Evolutionary conservation across 139 green algal genomes (phyloP).

Genomic region (Chara braunii): DNA sequence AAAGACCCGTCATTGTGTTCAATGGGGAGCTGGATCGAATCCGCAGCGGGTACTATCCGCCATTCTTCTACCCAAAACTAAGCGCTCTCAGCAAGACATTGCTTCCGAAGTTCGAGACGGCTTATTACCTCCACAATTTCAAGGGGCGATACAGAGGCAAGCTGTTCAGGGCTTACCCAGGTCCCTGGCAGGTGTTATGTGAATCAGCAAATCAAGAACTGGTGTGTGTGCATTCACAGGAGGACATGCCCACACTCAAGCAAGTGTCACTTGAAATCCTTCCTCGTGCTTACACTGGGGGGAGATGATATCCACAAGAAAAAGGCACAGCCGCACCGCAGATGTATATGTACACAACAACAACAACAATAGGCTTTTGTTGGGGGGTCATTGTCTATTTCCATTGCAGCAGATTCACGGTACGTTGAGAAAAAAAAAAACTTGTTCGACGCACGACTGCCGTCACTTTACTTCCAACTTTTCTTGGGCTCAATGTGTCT

Average conservation of each 20-base stretch:
- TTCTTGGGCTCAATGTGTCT: too few relatives aligned
- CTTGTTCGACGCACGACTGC: too few relatives aligned
- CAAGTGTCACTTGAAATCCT: constrained; percentile 75
- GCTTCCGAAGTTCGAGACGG: constrained; percentile 52
- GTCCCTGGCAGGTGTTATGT: constrained; percentile 68
- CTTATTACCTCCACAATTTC: constrained; percentile 85
- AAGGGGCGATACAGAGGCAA: constrained; percentile 54
- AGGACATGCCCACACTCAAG: constrained; percentile 60
- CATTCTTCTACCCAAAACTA: constrained; percentile 75
- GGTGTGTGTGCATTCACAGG: constrained; percentile 49
- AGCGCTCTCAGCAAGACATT: constrained; percentile 55
- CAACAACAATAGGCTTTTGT: neutral
- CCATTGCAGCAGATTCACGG: neutral
- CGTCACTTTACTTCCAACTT: too few relatives aligned
- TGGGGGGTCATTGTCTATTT: neutral
- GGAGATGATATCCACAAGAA: neutral
- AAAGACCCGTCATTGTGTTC: constrained; percentile 69
- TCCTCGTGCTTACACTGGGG: neutral
- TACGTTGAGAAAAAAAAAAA: neutral
- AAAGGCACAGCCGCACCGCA: neutral
- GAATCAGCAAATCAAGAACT: constrained; percentile 37
- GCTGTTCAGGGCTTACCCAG: constrained; percentile 57
- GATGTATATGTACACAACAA: neutral
- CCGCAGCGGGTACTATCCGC: constrained; percentile 54
- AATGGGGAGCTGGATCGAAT: constrained; percentile 82